Conservation (phyloP, 306 rosid species). For the Malus sylvestris region DNA sequence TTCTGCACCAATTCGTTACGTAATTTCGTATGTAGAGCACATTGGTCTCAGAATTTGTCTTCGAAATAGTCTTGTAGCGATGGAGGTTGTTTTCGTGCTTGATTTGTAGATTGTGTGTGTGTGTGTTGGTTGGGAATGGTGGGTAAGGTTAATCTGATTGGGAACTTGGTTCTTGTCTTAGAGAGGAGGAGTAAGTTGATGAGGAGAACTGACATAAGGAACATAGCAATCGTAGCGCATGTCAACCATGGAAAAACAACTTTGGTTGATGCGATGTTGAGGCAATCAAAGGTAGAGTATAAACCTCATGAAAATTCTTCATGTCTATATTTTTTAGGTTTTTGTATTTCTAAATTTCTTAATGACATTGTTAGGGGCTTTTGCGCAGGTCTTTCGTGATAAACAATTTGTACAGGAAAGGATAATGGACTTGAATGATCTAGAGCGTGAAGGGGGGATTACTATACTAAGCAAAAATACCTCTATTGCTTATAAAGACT, state of each 20-base stretch:
- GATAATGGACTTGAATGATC: constrained; percentile 96
- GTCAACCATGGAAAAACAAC: constrained; percentile 99
- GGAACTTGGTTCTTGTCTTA: not conserved
- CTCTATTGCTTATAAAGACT: constrained; percentile 73
- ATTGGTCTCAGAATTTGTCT: no score
- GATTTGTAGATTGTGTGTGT: not conserved
- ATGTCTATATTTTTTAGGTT: not conserved
- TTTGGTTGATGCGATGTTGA: constrained; percentile 92
- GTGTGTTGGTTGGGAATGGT: not conserved
- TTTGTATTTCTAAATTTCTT: not conserved
- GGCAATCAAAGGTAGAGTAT: constrained; percentile 74
- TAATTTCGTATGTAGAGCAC: no score
- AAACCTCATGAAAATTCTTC: not conserved
- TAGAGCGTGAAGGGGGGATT: constrained; percentile 98
- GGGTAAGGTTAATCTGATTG: not conserved
- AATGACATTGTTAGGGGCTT: constrained; percentile 13
- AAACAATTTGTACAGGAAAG: constrained; percentile 91
- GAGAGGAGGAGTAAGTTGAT: constrained; percentile 52
- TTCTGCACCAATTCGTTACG: not conserved
- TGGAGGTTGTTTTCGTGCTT: not conserved
- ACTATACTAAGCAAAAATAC: constrained; percentile 94
- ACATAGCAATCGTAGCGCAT: constrained; percentile 95
- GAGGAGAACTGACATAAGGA: constrained; percentile 77
- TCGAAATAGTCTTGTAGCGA: not conserved
- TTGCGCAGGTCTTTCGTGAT: constrained; percentile 83